Base-by-base conservation (phyloP, 2,329 filamentous ascomycete species). In the Fusarium xylarioides region DNA sequence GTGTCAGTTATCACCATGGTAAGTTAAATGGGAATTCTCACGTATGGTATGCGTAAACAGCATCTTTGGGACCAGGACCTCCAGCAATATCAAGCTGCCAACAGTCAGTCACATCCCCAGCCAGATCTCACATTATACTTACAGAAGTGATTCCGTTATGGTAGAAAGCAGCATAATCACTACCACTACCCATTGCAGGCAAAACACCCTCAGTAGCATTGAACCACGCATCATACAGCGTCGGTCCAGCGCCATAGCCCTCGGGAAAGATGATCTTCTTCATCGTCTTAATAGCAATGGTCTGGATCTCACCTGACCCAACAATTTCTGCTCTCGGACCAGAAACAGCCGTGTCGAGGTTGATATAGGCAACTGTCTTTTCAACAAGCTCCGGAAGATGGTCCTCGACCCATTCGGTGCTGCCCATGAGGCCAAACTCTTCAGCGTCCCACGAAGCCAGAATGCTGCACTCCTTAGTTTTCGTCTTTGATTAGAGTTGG, bases 261-360 rank as follows among this genome's bases (percentile, higher is more conserved):
- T 75, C 66, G 0, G 73, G 73, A 10, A 71, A 75, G 18, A 75
- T 64, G 7, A 75, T 34, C 32, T 75, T 74, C 43, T 75, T 75
- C 69, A 75, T 74, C 7, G 66, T 74, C 30, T 75, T 72, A 2
- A 75, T 75, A 11, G 73, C 73, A 37, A 75, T 67, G 0, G 72
- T 75, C 16, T 75, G 73, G 0, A 75, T 74, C 47, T 75, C 73
- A 3, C 73, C 73, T 0, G 73, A 75, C 0, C 73, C 73, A 7
- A 64, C 57, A 1, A 75, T 73, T 15, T 58, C 86, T 78, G 79
- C 86, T 11, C 82, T 78, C 8, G 81, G 83, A 0, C 86, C 86
- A 11, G 82, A 82, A 5, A 84, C 82, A 0, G 85, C 86, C 6
- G 86, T 81, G 49, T 88, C 86, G 38, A 88, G 79, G 74, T 88